Base-by-base conservation (phyloP, 345 rosid genomes). In the Arabis hirsuta region DNA sequence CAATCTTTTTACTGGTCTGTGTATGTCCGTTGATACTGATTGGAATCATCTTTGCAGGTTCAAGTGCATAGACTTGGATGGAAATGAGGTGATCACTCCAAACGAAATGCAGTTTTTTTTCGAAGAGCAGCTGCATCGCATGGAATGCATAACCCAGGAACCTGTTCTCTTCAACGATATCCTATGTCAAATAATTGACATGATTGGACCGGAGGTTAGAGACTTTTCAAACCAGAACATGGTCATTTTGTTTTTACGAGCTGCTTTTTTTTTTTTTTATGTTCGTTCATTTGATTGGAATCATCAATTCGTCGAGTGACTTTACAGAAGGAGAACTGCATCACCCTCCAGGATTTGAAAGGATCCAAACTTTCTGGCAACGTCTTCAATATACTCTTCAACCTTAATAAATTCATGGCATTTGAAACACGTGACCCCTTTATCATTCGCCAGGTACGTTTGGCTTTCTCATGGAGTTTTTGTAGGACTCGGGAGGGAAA, bases 61-160 rank as follows among this genome's bases (percentile, higher is more conserved):
- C 84, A 92, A 84, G 72, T 92, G 91, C 77, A 81, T 92, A 76
- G 98, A 92, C 82, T 85, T 92, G 82, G 96, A 77, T 79, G 97
- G 87, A 71, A 87, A 92, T 79, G 98, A 91, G 74, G 69, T 87
- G 69, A 75, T 92, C 69, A 87, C 88, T 19, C 80, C 86, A 12
- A 89, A 87, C 76, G 98, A 92, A 81, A 73, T 92, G 87, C 91
- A 86, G 56, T 92, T 81, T 78, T 92, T 90, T 78, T 92, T 84
- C 9, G 96, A 88, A 80, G 97, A 90, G 82, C 98, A 92, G 79
- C 77, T 85, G 84, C 91, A 85, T 77, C 90, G 98, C 11, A 85
- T 92, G 92, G 88, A 82, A 69, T 88, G 92, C 84, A 83, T 90
- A 82, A 88, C 88, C 65, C 87, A 85, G 66, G 90, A 88, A 73